A percentile compares a stretch with the other conserved stretches of the same genome.
These are phyloP conservation scores for Aspergillus nanangensis DNA, from an alignment of 495 filamentous ascomycete genomes.

Conservation along the genomic window DNA sequence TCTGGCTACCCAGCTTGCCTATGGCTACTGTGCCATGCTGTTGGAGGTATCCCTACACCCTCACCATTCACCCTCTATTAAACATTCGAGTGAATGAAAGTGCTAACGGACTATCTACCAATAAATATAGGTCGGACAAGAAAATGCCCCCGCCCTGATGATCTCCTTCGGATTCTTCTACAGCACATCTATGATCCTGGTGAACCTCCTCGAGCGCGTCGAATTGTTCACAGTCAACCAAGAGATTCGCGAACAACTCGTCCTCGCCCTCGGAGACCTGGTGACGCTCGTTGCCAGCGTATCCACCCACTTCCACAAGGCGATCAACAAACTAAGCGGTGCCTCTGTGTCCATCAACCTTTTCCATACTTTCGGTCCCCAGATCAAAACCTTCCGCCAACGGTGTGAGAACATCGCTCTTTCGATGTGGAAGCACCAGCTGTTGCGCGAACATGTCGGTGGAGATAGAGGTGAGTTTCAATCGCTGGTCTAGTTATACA, in stretches of 20 bases:
- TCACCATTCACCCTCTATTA: not conserved
- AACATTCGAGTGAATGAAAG: too few relatives aligned
- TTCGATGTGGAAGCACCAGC: conserved; percentile 35
- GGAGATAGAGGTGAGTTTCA: conserved; percentile 12
- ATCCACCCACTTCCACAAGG: conserved; percentile 29
- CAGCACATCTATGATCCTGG: conserved; percentile 26
- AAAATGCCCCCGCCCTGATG: conserved; percentile 29
- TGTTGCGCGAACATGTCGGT: conserved; percentile 20
- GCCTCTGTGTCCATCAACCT: conserved; percentile 29
- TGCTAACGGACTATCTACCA: too few relatives aligned
- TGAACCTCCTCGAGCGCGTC: conserved; percentile 32
- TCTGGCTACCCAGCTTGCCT: conserved; percentile 32
- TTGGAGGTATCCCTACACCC: conserved; percentile 37
- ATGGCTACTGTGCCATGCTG: conserved; percentile 33
- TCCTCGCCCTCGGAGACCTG: conserved; percentile 30
- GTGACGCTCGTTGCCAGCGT: conserved; percentile 31
- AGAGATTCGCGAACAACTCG: conserved; percentile 35
- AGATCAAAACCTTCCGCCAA: conserved; percentile 25
- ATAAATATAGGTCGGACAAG: conserved; percentile 32
- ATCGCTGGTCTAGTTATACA: not conserved
- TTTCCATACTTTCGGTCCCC: conserved; percentile 25
- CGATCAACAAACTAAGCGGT: conserved; percentile 17
- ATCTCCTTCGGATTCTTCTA: conserved; percentile 37
- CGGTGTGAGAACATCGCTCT: conserved; percentile 29
- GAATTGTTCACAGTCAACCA: conserved; percentile 31